Conservation (phyloP, 208 protist genomes). For the Leishmania mexicana region DNA sequence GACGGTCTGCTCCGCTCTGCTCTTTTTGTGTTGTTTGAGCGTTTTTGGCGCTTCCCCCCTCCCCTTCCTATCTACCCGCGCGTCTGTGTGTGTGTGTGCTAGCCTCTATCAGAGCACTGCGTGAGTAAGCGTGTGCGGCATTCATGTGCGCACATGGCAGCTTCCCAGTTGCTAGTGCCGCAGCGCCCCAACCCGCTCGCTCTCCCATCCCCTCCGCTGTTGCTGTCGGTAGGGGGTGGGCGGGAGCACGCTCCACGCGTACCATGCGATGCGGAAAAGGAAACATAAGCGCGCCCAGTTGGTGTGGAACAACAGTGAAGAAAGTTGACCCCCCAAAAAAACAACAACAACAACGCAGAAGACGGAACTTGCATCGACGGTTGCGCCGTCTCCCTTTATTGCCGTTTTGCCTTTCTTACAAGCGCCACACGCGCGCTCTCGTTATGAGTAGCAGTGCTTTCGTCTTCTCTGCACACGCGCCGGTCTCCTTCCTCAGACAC, state of each 20-base stretch:
- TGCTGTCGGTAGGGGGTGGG: not conserved
- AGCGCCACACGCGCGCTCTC: not conserved
- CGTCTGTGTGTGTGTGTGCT: not conserved
- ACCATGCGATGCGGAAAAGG: not conserved
- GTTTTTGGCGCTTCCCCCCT: conserved; percentile 1
- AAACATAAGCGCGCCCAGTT: not conserved
- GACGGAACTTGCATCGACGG: not conserved
- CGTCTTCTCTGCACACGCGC: not conserved
- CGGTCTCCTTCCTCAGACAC: not conserved
- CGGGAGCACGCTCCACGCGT: not conserved
- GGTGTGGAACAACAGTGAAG: not conserved
- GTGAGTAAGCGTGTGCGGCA: not conserved
- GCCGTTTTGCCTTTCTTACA: not conserved
- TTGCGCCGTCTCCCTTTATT: not conserved
- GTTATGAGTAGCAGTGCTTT: not conserved
- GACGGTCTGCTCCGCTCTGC: not conserved
- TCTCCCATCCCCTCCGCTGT: not conserved
- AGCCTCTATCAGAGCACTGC: not conserved
- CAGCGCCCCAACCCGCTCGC: not conserved
- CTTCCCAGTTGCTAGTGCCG: not conserved
- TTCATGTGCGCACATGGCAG: not conserved
- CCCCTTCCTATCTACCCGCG: not conserved
- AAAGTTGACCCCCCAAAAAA: not conserved
- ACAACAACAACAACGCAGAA: not conserved
- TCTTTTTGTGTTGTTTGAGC: not conserved